A percentile compares a stretch with the other conserved stretches of the same genome.
phyloP scores from a whole-genome alignment of 108 stramenopile species.

The Cylindrotheca fusiformis region DNA sequence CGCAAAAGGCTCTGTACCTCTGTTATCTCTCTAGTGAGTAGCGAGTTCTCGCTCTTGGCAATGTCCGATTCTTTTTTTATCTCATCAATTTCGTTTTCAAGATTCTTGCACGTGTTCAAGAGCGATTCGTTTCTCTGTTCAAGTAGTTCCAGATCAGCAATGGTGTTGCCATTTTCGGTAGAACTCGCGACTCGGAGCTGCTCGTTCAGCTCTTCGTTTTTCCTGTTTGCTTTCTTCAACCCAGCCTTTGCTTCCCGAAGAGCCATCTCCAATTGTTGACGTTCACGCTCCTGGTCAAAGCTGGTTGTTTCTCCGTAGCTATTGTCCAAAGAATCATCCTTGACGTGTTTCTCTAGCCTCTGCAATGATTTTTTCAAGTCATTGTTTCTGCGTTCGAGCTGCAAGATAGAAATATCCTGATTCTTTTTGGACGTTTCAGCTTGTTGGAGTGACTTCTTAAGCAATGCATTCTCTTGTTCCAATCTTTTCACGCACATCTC shows the following conservation, averaged over 20 bases:
- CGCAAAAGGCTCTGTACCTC: neutral
- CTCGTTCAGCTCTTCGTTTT: neutral
- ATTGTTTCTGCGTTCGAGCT: neutral
- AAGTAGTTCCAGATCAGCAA: neutral
- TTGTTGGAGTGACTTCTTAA: neutral
- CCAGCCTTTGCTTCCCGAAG: neutral
- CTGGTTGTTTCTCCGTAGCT: neutral
- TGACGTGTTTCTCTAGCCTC: neutral
- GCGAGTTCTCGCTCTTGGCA: neutral
- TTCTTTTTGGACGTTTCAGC: conserved; percentile 7
- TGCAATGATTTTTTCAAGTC: conserved; percentile 3
- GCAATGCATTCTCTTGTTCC: conserved; percentile 7
- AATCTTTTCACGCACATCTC: neutral
- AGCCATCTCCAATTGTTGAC: neutral
- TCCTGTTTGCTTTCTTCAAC: neutral
- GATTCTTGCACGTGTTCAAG: neutral
- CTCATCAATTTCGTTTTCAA: neutral
- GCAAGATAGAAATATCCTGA: neutral
- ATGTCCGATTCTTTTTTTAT: neutral
- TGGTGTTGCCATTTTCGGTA: neutral
- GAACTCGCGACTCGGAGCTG: neutral
- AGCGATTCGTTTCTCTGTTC: neutral
- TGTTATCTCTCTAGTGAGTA: neutral
- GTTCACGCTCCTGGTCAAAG: neutral
- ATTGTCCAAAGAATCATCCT: neutral